Percentiles rank a stretch among this genome's conserved stretches.
Conservation (phyloP, 176 grass and related monocot species). For the Zea luxurians region DNA sequence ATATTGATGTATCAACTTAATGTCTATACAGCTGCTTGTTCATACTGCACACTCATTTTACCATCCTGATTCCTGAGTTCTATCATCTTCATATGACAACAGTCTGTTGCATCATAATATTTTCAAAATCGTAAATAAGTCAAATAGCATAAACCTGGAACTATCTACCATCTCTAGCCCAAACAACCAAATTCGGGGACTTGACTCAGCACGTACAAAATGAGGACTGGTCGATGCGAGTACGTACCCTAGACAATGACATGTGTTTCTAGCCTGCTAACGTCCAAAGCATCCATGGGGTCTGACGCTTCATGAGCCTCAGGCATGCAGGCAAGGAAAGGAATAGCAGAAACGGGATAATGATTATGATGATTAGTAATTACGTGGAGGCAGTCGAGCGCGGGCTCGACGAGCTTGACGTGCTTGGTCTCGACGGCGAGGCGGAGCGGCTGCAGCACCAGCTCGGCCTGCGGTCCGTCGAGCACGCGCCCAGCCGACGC, state of each 20-base stretch:
- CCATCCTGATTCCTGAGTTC: slow-evolving; percentile 23
- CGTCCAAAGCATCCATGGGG: neutral
- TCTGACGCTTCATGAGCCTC: neutral
- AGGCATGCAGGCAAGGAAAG: slow-evolving; percentile 21
- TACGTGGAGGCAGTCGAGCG: slow-evolving; percentile 98
- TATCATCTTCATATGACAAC: neutral
- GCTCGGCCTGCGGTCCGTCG: slow-evolving; percentile 82
- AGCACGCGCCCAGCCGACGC: slow-evolving; percentile 78
- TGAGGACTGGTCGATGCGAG: neutral
- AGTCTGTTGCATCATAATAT: neutral
- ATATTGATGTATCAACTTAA: slow-evolving; percentile 8
- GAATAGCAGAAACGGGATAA: slow-evolving; percentile 24
- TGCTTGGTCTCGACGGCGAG: slow-evolving; percentile 95
- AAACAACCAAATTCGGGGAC: slow-evolving; percentile 14
- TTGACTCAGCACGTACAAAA: slow-evolving; percentile 15
- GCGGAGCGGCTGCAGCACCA: slow-evolving; percentile 91
- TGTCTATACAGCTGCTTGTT: neutral
- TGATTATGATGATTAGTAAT: neutral
- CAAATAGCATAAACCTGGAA: neutral
- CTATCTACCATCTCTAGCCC: slow-evolving; percentile 7
- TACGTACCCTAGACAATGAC: slow-evolving; percentile 22
- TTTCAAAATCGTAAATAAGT: neutral
- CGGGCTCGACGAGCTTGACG: slow-evolving; percentile 92
- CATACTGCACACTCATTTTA: neutral
- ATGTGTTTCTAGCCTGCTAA: neutral